These are phyloP conservation scores for Beauveria varroae DNA, from an alignment of 2,329 filamentous ascomycete genomes.

Conservation along the genomic window DNA sequence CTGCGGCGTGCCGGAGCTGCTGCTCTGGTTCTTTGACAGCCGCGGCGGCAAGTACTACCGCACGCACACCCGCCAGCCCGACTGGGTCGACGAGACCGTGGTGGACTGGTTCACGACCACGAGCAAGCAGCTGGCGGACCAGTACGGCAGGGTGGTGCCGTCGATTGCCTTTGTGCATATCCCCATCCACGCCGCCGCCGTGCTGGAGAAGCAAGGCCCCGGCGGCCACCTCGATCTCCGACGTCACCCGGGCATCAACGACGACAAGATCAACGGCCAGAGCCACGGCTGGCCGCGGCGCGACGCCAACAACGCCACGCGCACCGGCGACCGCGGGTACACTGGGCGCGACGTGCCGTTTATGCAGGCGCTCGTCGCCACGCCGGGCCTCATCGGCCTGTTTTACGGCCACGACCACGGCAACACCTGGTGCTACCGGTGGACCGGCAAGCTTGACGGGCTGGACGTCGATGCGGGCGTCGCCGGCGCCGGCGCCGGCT, in stretches of 20 bases:
- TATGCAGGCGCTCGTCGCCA: slow-evolving; percentile 46
- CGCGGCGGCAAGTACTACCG: slow-evolving; percentile 48
- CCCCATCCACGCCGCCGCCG: slow-evolving; percentile 26
- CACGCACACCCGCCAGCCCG: slow-evolving; percentile 18
- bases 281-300: slow-evolving; percentile 22
- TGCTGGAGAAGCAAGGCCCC: slow-evolving; percentile 15
- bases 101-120: slow-evolving; percentile 37
- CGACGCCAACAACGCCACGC: slow-evolving; percentile 15
- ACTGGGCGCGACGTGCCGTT: slow-evolving; percentile 44
- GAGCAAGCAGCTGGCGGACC: slow-evolving; percentile 21
- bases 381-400: slow-evolving; percentile 40
- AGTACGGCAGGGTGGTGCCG: slow-evolving; percentile 28
- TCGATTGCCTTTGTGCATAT: slow-evolving; percentile 45
- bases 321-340: slow-evolving; percentile 15
- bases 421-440: slow-evolving; percentile 41
- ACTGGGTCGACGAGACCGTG: slow-evolving; percentile 38
- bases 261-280: slow-evolving; percentile 22
- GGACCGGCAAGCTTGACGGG: slow-evolving; percentile 20
- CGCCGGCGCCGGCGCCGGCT: slow-evolving; percentile 15
- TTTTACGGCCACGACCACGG: slow-evolving; percentile 56
- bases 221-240: slow-evolving; percentile 19
- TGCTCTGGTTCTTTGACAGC: slow-evolving; percentile 66
- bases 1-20: slow-evolving; percentile 28
- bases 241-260: slow-evolving; percentile 27
- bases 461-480: slow-evolving; percentile 15